Evolutionary conservation across 345 rosid genomes (phyloP), one percentile per base, ranked within the genome.

Genomic region (Moringa oleifera): DNA sequence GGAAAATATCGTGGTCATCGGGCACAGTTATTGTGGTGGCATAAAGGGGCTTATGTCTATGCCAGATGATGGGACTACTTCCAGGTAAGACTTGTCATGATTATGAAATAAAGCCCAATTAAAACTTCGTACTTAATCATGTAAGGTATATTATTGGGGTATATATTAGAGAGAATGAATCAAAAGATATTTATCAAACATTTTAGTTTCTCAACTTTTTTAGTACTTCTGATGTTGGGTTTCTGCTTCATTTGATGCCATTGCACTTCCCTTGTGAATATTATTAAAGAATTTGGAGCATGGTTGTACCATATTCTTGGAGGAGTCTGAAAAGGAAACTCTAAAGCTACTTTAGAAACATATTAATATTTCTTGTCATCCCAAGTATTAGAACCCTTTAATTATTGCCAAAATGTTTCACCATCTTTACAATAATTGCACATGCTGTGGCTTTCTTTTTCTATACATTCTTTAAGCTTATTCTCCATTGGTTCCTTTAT

Each of bases 11-110:
- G 70, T 91, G 41, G 93, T 94, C 51, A 87, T 94, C 63, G 99
- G 99, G 7, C 99, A 94, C 60, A 94, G 99, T 66, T 74, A 93
- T 59, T 94, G 99, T 67, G 99, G 99, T 28, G 99, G 99, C 51
- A 94, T 91, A 58, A 86, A 87, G 69, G 97, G 96, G 64, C 99
- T 94, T 63, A 91, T 94, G 97, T 68, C 82, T 20, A 76, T 81
- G 63, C 81, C 90, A 0, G 89, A 85, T 20, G 83, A 81, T n/a
- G 91, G 84, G 61, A 25, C 77, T 71, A 73, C 79, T 63, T 9
- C 81, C 19, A 82, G 85, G 94, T 80, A 75, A 70, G 19, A 31
- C 18, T 17, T 7, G 37, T 0, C 17, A 49, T 24, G 10, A 50
- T n/a, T 57, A 24, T 20, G 6, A 33, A 52, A 62, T 25, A 21